Base-by-base conservation (phyloP, 2,329 filamentous ascomycete genomes). In the Diaporthe longicolla region DNA sequence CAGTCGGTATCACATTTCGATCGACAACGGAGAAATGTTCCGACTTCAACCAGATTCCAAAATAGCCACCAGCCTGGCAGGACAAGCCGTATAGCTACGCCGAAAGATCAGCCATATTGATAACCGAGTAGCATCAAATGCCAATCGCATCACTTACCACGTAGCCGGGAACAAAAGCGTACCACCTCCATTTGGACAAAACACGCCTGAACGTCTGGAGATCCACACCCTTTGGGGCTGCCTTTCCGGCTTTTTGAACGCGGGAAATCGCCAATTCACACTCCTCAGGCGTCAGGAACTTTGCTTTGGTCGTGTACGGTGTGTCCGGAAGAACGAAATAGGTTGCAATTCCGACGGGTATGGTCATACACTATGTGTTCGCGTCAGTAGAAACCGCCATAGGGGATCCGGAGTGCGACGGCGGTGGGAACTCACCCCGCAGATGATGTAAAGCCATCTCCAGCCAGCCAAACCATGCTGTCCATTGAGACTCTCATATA, bases 391-490 rank as follows among this genome's bases (percentile, higher is more conserved):
- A 43, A 43, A 11, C 10, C 37, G 13, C 24, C 24, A 15, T 24
- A 10, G 7, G n/a, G 4, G 11, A 1, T n/a, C 29, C 7, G 6
- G 24, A 17, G 19, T 13, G 37, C 26, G 1, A 21, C 4, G 7
- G 2, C 13, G 37, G n/a, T 3, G 35, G 19, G 15, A 45, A 73
- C 70, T 29, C 8, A 63, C 59, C 0, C 72, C 76, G 69, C 77
- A 79, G 26, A 80, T 74, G 48, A 81, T 78, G 58, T 81, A 81
- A 21, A 81, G 76, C 81, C 81, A 82, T n/a, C 80, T 74, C 81
- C 81, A 82, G 2, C 81, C 81, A 7, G 79, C 78, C 3, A 82
- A 71, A 0, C 81, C 81, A 21, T 78, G 73, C 10, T 74, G 74
- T 2, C 81, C 81, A 65, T 82, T 70, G 15, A 83, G 74, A 21